Evolutionary conservation across 2,329 filamentous ascomycete genomes (phyloP), one percentile per base, ranked within the genome.

Genomic region (Ceratocystis colombiana): DNA sequence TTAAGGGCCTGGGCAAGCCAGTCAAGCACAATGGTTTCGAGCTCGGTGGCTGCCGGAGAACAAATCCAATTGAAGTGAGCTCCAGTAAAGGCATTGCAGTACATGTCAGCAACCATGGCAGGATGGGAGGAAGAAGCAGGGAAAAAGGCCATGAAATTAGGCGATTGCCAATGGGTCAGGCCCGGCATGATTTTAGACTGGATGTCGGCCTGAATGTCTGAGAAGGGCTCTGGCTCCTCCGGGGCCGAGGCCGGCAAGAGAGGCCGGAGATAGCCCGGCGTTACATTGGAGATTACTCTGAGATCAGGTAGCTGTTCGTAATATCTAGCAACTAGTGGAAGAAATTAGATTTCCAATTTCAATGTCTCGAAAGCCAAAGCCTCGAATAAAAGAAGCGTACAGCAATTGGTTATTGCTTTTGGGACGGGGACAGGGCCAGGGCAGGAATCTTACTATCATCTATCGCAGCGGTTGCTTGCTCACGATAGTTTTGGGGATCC

Each of bases 61-160:
- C 93, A 96, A 70, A 96, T 86, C 93, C 93, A 97, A 77, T 97
- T 97, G 80, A 97, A 97, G 48, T 90, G 90, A 0, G 93, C 90
- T 17, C 89, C 89, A 12, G 86, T 94, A 76, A 96, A 92, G 5
- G 90, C 88, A 4, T 89, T 87, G 55, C 86, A 90, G 79, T 96
- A 97, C 79, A 97, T 86, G 77, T 97, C 93, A 22, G 90, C 93
- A 10, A 97, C 82, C 75, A 96, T 93, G 33, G 86, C 84, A 0
- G 93, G 91, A 73, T 88, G 96, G 45, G 88, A 89, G 64, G 87
- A 86, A 28, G 84, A 86, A 62, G 90, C 90, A 0, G 93, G 89
- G 77, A 94, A 97, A 80, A 95, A 97, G 57, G 93, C 93, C 84
- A 96, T 90, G 80, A 96, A 97, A 73, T 93, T 91, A 17, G 90